Evolutionary conservation across 352 stramenopile genomes (phyloP), one percentile per base, ranked within the genome.

Genomic region (Globisporangium cederbergense): DNA sequence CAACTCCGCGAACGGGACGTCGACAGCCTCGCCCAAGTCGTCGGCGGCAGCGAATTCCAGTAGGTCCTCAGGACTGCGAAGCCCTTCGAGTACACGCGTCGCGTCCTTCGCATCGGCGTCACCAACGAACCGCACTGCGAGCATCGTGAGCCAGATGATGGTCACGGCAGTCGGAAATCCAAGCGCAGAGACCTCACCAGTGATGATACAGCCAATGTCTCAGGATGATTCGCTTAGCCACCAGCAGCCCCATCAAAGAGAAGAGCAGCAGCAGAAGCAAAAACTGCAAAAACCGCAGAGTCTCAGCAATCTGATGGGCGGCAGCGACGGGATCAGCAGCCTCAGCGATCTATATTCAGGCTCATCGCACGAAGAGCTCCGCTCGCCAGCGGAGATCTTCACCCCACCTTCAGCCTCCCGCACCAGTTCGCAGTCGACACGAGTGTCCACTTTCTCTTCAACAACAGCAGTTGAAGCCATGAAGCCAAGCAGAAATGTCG

Each of bases 391-490:
- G 43, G 16, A 49, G 43, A 4, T 18, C 5, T 49, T 49, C 16
- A 16, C 18, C 1, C 3, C 14, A 14, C 43, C 43, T 49, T 13
- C 14, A 5, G 55, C 10, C 7, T 55, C 6, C 16, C 28, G 18
- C 18, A 47, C 30, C 4, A 45, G 14, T 30, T 28, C 45, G 9
- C 56, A 61, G 56, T 13, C 40, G 13, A 40, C 52, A 22, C 61
- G 54, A 28, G 32, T 61, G 32, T 22, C 62, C 34, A 59, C 54
- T 30, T 67, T 62, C 46, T 58, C 42, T 4, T 49, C 42, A 10
- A 42, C 32, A 28, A 67, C 62, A 13, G 62, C 18, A 28, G 72
- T 81, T 14, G 73, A 79, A 42, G 73, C 73, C n/a, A 63, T 83
- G n/a, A 66, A 57, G 25, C 60, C 72, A 8, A 58, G 13, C n/a